A percentile compares a stretch with the other conserved stretches of the same genome.
Evolutionary conservation across 352 stramenopile genomes (phyloP).

Genomic region (Phytophthora palmivora): DNA sequence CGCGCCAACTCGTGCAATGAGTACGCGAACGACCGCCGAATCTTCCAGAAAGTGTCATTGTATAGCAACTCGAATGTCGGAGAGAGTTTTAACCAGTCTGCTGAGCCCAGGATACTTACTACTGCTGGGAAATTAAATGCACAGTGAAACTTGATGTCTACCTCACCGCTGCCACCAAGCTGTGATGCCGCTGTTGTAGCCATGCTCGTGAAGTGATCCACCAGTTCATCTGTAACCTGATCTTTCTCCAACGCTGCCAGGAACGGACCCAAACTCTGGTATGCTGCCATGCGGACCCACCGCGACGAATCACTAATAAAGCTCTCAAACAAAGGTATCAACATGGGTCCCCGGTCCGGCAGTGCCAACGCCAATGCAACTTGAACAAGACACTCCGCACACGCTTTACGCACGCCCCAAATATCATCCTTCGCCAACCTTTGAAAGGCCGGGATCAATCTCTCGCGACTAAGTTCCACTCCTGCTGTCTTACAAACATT

Average conservation of each 20-base stretch:
- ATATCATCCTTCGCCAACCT: slow-evolving; percentile 94
- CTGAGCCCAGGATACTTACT: slow-evolving; percentile 74
- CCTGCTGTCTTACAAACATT: slow-evolving; percentile 90
- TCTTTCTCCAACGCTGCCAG: slow-evolving; percentile 86
- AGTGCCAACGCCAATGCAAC: slow-evolving; percentile 87
- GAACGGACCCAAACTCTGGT: slow-evolving; percentile 89
- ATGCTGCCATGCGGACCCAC: slow-evolving; percentile 95
- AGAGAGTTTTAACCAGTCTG: slow-evolving; percentile 80
- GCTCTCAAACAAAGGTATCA: slow-evolving; percentile 91
- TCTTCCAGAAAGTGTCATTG: slow-evolving; percentile 89
- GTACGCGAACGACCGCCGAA: slow-evolving; percentile 92
- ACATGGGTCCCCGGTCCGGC: slow-evolving; percentile 67
- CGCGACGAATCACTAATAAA: slow-evolving; percentile 92
- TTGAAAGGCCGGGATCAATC: slow-evolving; percentile 92
- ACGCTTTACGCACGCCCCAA: slow-evolving; percentile 94
- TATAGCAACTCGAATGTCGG: slow-evolving; percentile 84
- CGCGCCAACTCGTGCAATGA: slow-evolving; percentile 91
- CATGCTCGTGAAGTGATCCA: slow-evolving; percentile 89
- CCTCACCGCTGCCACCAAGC: slow-evolving; percentile 75
- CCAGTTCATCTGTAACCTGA: slow-evolving; percentile 80
- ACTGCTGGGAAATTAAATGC: slow-evolving; percentile 93
- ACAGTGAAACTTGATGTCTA: slow-evolving; percentile 93
- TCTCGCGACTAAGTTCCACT: slow-evolving; percentile 75
- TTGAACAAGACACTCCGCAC: slow-evolving; percentile 90
- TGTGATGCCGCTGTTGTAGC: slow-evolving; percentile 62